A percentile compares a stretch with the other conserved stretches of the same genome.
Evolutionary conservation across 2,329 filamentous ascomycete species (phyloP).

Genomic region (Verticillium nonalfalfae): DNA sequence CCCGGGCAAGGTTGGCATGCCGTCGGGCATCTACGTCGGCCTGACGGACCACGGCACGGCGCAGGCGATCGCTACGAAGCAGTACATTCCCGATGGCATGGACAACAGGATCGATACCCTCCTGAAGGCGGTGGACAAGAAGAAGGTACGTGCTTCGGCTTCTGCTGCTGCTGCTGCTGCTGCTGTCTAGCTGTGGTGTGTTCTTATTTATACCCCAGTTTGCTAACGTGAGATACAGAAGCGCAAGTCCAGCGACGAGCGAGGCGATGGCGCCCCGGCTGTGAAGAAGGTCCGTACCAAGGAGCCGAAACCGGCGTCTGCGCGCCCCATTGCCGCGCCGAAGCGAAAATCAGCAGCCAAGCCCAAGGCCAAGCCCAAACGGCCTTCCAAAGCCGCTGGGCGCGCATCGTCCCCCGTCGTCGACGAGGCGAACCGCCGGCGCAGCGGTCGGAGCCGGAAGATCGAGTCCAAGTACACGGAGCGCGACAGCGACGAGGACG

Average conservation of each 20-base stretch:
- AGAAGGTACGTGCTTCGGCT: conserved; percentile 47
- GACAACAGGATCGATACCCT: conserved; percentile 71
- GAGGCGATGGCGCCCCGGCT: conserved; percentile 35
- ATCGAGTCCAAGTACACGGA: conserved; percentile 44
- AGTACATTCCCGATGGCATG: conserved; percentile 71
- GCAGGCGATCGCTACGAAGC: conserved; percentile 79
- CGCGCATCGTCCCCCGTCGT: conserved; percentile 16
- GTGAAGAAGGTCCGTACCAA: conserved; percentile 29
- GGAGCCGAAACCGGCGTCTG: conserved; percentile 20
- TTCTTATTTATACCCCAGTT: not conserved
- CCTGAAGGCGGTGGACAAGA: conserved; percentile 59
- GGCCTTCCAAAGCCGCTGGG: conserved; percentile 15
- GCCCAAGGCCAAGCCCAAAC: conserved; percentile 19
- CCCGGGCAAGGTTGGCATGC: conserved; percentile 73
- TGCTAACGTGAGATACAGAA: conserved; percentile 37
- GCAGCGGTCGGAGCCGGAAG: conserved; percentile 45
- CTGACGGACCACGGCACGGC: conserved; percentile 73
- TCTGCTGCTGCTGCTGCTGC: not conserved
- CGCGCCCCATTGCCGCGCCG: conserved; percentile 16
- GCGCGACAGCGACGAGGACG: conserved; percentile 50
- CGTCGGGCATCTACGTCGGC: conserved; percentile 68
- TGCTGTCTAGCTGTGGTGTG: too few relatives aligned
- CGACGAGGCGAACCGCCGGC: conserved; percentile 39
- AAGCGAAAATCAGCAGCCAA: conserved; percentile 18
- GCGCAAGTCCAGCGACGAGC: conserved; percentile 48